Evolutionary conservation across 306 rosid species (phyloP), one percentile per base, ranked within the genome.

Genomic region (Sindora glabra): DNA sequence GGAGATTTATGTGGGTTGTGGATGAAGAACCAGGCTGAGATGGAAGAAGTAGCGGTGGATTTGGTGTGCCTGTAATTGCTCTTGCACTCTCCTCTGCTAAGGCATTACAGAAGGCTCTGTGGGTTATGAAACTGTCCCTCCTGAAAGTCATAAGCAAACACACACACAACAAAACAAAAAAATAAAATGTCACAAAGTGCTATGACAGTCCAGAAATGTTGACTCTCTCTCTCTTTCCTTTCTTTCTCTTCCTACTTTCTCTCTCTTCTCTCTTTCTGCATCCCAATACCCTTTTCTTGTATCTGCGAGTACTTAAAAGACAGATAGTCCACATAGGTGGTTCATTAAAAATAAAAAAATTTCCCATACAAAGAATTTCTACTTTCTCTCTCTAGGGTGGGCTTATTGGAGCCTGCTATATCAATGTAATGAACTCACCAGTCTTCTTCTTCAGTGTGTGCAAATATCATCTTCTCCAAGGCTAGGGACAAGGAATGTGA

Each of bases 51-150:
- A n/a, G n/a, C n/a, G n/a, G n/a, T 49, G 83, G 84, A 64, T 82
- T 77, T 46, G 67, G 7, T 22, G 75, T 63, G 26, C 32, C 39
- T 27, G 64, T 72, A 62, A 23, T 30, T 1, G 77, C 74, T 80
- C 90, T 82, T 47, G 87, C 99, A 78, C 85, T 86, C 67, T 94
- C 99, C 39, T 94, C 94, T 63, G 94, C 95, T 25, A 94, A 74
- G 48, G 95, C 97, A 77, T 94, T 95, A 79, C 99, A 94, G 74
- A 94, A 94, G 5, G 99, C 99, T 89, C 99, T 84, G 79, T 94
- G 99, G 19, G 99, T 89, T 77, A 86, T 86, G 86, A 94, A 94
- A 74, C 97, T 89, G 70, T 92, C 99, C 78, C 95, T 89, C 82
- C 99, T 92, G 87, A 10, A 67, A 23, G 45, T 32, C 68, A 64